Evolutionary conservation across 179 eudicot genomes (phyloP).

Genomic region (Nepenthes alata): DNA sequence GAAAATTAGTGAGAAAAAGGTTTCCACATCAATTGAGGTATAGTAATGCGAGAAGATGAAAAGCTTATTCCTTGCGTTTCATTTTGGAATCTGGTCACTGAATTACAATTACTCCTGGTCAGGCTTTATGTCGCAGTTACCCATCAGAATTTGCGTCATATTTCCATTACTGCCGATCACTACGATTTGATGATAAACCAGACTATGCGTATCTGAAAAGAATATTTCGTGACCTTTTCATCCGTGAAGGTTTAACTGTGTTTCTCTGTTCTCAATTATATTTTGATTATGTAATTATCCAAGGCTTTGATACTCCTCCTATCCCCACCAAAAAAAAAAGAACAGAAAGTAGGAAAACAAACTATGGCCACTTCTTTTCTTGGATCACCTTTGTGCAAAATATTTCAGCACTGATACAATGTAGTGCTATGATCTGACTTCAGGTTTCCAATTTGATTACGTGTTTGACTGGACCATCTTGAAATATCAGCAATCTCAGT

Average conservation of each 20-base stretch:
- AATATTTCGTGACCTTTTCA: slow-evolving; percentile 84
- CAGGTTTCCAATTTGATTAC: slow-evolving; percentile 95
- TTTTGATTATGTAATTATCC: neutral
- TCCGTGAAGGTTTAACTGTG: slow-evolving; percentile 68
- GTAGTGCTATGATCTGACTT: slow-evolving; percentile 5
- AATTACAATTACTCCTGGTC: slow-evolving; percentile 8
- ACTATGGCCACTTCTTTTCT: neutral
- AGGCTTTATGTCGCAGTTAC: slow-evolving; percentile 88
- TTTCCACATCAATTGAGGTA: slow-evolving; percentile 92
- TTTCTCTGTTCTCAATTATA: neutral
- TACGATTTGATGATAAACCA: slow-evolving; percentile 92
- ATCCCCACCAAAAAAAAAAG: neutral
- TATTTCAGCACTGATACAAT: neutral
- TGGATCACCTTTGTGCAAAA: neutral
- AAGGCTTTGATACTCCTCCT: neutral
- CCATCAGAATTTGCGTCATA: slow-evolving; percentile 91
- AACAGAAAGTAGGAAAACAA: too few species aligned
- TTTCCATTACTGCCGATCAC: slow-evolving; percentile 92
- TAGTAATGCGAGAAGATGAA: neutral
- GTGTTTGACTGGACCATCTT: slow-evolving; percentile 98
- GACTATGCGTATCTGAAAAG: slow-evolving; percentile 92
- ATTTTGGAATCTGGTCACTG: slow-evolving; percentile 1
- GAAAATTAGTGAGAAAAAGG: slow-evolving; percentile 83
- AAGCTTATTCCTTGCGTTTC: neutral
- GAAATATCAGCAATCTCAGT: slow-evolving; percentile 91